These are phyloP conservation scores for Sclerotinia trifoliorum DNA, from an alignment of 2,329 filamentous ascomycete species.

Conservation along the genomic window DNA sequence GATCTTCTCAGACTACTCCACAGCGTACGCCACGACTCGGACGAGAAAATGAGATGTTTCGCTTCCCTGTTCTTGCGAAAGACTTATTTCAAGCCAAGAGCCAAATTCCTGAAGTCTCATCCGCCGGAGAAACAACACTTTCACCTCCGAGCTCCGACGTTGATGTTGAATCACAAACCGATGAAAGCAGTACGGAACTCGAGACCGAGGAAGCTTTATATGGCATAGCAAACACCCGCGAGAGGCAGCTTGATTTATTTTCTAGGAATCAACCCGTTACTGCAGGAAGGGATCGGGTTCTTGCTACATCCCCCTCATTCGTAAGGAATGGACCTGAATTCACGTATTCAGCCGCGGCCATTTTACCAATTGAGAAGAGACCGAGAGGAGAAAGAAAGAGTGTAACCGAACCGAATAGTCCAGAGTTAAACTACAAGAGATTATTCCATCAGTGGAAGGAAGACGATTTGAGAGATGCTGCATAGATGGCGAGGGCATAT, in stretches of 20 bases:
- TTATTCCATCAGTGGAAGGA: constrained; percentile 25
- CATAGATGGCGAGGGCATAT: background rate
- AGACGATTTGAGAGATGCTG: constrained; percentile 12
- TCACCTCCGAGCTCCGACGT: constrained; percentile 36
- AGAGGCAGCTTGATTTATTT: constrained; percentile 34
- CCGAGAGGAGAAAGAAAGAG: constrained; percentile 7
- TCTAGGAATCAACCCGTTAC: constrained; percentile 36
- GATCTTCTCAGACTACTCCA: constrained; percentile 27
- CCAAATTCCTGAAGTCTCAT: constrained; percentile 33
- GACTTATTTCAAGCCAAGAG: constrained; percentile 24
- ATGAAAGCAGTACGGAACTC: constrained; percentile 36
- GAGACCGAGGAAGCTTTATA: constrained; percentile 21
- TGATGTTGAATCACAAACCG: constrained; percentile 37
- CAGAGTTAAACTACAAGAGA: constrained; percentile 29
- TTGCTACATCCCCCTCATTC: constrained; percentile 34
- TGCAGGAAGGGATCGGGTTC: constrained; percentile 33
- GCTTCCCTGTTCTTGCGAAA: constrained; percentile 22
- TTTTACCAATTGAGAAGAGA: background rate
- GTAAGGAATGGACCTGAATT: constrained; percentile 23
- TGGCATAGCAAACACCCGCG: background rate
- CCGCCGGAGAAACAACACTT: constrained; percentile 35
- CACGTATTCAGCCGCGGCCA: constrained; percentile 18
- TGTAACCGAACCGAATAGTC: constrained; percentile 27
- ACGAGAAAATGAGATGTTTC: constrained; percentile 25
- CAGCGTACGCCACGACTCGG: constrained; percentile 24